Evolutionary conservation across 2,329 filamentous ascomycete species (phyloP).

Genomic region (Calonectria multiphialidica): DNA sequence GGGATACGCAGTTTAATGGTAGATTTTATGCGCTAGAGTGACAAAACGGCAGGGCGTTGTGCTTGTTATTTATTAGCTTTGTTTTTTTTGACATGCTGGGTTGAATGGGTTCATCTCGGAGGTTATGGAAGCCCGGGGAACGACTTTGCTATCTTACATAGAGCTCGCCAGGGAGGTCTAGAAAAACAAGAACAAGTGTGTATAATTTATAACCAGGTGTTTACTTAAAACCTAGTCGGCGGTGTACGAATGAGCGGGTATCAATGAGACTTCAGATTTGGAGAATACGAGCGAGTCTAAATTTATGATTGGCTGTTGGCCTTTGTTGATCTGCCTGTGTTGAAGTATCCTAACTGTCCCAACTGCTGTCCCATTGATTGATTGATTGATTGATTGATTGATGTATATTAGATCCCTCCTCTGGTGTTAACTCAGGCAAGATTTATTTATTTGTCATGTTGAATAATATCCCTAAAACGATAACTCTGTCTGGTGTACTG

Average conservation of each 20-base stretch:
- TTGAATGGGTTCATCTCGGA: conserved; percentile 6
- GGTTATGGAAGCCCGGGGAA: conserved; percentile 13
- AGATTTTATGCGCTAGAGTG: conserved; percentile 12
- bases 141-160: not conserved
- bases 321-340: too few species aligned
- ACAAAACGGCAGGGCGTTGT: conserved; percentile 24
- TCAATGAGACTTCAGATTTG: too few species aligned
- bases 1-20: not conserved
- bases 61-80: conserved; percentile 2
- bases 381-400: too few species aligned
- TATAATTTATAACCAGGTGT: not conserved
- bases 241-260: not conserved
- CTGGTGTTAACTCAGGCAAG: not conserved
- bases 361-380: too few species aligned
- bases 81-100: not conserved
- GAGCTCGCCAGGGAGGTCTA: not conserved
- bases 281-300: too few species aligned
- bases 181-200: conserved; percentile 1
- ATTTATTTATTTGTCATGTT: not conserved
- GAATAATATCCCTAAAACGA: not conserved
- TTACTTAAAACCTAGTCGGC: not conserved
- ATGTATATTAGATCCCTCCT: not conserved
- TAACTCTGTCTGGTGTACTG: not conserved
- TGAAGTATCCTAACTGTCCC: not conserved
- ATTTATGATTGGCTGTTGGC: too few species aligned